These are phyloP conservation scores for Apiospora malaysiana DNA, from an alignment of 2,329 filamentous ascomycete genomes.

Conservation along the genomic window DNA sequence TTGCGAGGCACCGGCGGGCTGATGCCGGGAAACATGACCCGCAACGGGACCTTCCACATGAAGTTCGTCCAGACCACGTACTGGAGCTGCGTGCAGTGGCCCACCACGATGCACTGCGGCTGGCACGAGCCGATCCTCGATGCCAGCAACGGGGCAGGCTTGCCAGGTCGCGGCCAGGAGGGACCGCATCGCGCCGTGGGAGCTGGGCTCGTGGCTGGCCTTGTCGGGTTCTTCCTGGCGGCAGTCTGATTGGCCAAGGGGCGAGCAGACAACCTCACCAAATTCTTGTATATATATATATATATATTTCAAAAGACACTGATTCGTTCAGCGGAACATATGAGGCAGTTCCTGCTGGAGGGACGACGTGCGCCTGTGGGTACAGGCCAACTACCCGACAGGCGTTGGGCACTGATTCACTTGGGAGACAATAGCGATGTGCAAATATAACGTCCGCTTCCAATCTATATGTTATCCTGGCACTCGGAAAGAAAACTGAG, in stretches of 20 bases:
- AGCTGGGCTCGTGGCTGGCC: conserved; percentile 27
- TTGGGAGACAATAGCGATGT: background rate
- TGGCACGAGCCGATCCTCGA: conserved; percentile 46
- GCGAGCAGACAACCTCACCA: background rate
- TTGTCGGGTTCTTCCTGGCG: conserved; percentile 22
- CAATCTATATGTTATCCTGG: background rate
- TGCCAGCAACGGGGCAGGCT: conserved; percentile 29
- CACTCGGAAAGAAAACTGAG: background rate
- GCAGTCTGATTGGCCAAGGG: background rate
- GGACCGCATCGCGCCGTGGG: conserved; percentile 24
- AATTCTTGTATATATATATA: background rate
- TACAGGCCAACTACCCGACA: background rate
- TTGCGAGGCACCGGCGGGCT: background rate
- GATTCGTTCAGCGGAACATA: no score
- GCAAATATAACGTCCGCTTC: background rate
- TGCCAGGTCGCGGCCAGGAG: conserved; percentile 21
- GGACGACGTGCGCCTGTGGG: background rate
- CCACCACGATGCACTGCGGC: conserved; percentile 43
- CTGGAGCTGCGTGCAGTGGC: conserved; percentile 43
- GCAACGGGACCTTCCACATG: background rate
- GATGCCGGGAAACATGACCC: background rate
- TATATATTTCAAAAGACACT: background rate
- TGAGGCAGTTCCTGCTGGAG: background rate
- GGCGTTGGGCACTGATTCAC: background rate
- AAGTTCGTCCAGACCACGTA: conserved; percentile 45